Evolutionary conservation across 2,329 filamentous ascomycete genomes (phyloP), one percentile per base, ranked within the genome.

Genomic region (Phialocephala subalpina): DNA sequence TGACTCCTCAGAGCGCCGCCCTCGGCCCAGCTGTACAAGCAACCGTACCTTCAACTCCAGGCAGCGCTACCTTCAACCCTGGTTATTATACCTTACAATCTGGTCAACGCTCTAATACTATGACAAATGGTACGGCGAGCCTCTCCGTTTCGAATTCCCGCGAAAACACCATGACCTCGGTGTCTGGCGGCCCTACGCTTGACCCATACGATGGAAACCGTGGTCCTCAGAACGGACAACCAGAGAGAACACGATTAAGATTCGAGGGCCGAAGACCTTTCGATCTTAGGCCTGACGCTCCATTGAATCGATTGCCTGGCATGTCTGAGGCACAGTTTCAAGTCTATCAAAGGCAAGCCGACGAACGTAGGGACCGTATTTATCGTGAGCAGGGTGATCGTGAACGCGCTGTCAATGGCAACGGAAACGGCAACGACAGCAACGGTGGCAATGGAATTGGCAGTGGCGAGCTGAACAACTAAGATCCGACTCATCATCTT

Each of bases 1-100:
- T 96, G 74, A 97, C 94, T 1, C 94, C 95, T 8, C 86, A 97
- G 68, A 96, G 92, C 73, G 94, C 94, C 18, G 94, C 94, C 1
- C 83, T 97, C 5, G 95, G 94, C 0, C 93, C 94, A 6, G 94
- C 94, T 22, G 92, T 94, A 62, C 94, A 97, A 78, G 94, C 94
- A 0, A 97, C 93, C 0, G 90, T 97, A 12, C 92, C 93, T 3
- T 92, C 86, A 2, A 92, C 88, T 0, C 88, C 88, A 11, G 73
- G 76, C 29, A 75, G 70, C 33, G 73, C 70, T 11, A 66, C 74
- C 1, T 77, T 74, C 57, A 70, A 69, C 52, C 73, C 60, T 62
- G 71, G 74, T 25, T 74, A 73, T 56, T 72, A 75, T 9, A 78
- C 73, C 62, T 75, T 78, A 52, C 71, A 76, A 25, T 70, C 76